Evolutionary conservation across 805 yeast genomes (phyloP).

Genomic region (Monosporozyma siamensis): DNA sequence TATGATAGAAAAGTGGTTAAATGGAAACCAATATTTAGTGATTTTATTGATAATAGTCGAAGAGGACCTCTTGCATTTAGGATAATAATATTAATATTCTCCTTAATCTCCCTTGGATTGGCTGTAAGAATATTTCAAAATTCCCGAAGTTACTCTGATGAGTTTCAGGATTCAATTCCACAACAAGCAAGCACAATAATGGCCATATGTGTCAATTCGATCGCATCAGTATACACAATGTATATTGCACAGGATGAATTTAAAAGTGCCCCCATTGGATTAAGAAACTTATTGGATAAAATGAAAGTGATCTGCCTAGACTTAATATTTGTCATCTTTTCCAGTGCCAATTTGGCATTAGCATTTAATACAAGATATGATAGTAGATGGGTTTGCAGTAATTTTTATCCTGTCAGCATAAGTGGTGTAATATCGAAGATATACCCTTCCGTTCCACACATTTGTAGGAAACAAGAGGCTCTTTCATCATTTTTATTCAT

Average conservation of each 20-base stretch:
- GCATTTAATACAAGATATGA: slow-evolving; percentile 80
- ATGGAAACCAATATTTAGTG: slow-evolving; percentile 52
- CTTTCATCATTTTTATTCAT: slow-evolving; percentile 72
- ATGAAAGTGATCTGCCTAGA: slow-evolving; percentile 75
- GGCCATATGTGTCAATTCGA: slow-evolving; percentile 78
- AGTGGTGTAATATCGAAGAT: not conserved
- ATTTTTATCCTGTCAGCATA: slow-evolving; percentile 11
- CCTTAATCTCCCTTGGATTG: slow-evolving; percentile 60
- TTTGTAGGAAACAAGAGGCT: slow-evolving; percentile 73
- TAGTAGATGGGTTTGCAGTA: slow-evolving; percentile 66
- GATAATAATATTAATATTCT: slow-evolving; percentile 45
- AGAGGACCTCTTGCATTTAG: slow-evolving; percentile 74
- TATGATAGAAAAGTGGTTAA: slow-evolving; percentile 48
- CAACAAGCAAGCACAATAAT: slow-evolving; percentile 88
- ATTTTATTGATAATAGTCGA: slow-evolving; percentile 62
- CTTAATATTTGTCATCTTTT: slow-evolving; percentile 75
- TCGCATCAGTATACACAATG: slow-evolving; percentile 65
- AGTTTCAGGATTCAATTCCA: slow-evolving; percentile 30
- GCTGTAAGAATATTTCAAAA: slow-evolving; percentile 50
- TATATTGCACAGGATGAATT: slow-evolving; percentile 89
- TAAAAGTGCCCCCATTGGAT: slow-evolving; percentile 82
- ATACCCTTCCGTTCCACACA: slow-evolving; percentile 34
- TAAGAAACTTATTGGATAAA: slow-evolving; percentile 77
- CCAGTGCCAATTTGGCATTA: slow-evolving; percentile 78
- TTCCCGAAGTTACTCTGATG: slow-evolving; percentile 19